phyloP scores from a whole-genome alignment of 306 rosid species.

The Mucuna pruriens region DNA sequence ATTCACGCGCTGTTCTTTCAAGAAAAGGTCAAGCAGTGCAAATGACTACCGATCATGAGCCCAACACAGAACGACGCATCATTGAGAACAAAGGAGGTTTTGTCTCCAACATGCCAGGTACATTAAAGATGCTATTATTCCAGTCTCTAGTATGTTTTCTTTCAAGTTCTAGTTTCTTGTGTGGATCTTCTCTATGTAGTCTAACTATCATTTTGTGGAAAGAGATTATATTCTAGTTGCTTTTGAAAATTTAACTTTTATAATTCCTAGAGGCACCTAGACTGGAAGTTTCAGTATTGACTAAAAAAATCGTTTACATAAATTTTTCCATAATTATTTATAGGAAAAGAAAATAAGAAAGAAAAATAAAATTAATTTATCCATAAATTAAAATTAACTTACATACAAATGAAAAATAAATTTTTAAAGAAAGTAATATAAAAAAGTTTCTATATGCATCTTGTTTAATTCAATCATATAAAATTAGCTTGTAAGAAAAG shows the following conservation, averaged over 20 bases:
- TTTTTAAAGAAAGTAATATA: too few relatives aligned
- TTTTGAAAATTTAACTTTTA: background rate
- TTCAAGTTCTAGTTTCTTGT: conserved; percentile 27
- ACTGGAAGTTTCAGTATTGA: too few relatives aligned
- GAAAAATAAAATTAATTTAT: too few relatives aligned
- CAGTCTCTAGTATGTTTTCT: background rate
- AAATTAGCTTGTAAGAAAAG: too few relatives aligned
- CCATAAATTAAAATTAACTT: too few relatives aligned
- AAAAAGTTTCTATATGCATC: too few relatives aligned
- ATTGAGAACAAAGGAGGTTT: conserved; percentile 91
- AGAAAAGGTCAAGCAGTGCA: conserved; percentile 44
- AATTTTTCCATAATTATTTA: too few relatives aligned
- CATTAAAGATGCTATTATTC: conserved; percentile 7
- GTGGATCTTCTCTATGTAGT: background rate
- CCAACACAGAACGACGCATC: conserved; percentile 72
- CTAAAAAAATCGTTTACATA: too few relatives aligned
- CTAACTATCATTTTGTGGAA: background rate
- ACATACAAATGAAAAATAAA: too few relatives aligned
- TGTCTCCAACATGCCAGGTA: conserved; percentile 95
- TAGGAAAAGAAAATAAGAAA: too few relatives aligned
- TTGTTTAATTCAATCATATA: too few relatives aligned
- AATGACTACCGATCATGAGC: conserved; percentile 86
- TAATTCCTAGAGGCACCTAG: background rate
- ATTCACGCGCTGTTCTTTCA: too few relatives aligned
- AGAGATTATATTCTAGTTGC: background rate